Base-by-base conservation (phyloP, 2,329 filamentous ascomycete species). In the Pseudocercospora pini-densiflorae region DNA sequence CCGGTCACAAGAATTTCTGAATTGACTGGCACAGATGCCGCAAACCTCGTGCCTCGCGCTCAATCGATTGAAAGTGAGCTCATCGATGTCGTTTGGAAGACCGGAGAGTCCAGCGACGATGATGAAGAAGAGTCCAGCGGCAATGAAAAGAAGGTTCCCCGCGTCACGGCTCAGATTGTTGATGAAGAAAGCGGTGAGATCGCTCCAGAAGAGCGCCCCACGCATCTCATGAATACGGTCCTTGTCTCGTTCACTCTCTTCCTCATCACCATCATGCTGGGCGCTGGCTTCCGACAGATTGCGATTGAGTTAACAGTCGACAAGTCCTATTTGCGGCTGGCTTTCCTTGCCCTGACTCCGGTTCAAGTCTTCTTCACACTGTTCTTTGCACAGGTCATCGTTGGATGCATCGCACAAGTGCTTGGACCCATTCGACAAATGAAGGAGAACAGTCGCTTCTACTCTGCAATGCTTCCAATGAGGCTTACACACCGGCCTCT, bases 311-410 rank as follows among this genome's bases (percentile, higher is more conserved):
- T 89, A 12, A 84, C 85, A 1, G 86, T 91, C 43, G 91, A 93
- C 74, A 79, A 83, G 45, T 84, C 80, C 67, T 92, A 86, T 74
- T 78, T 82, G 21, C 89, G 91, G 0, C 79, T 93, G 29, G 88
- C 85, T 1, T 87, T 94, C 67, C 75, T 92, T 10, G 83, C 83
- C 2, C 80, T 93, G 43, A 87, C 87, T 19, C 91, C 91, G 0
- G 81, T 93, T 33, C 90, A 93, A 76, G 19, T 93, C 65, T 93
- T 93, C 83, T 93, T 94, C 81, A 92, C 91, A 2, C 84, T 94
- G 73, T 92, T 94, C 82, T 93, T 94, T 76, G 89, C 85, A 23
- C 90, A 93, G 78, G 91, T 93, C 74, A 90, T 94, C 65, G 82
- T 93, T 60, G 90, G 91, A 67, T 92, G 89, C 75, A 78, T 93